These are phyloP conservation scores for Ephemerocybe angulata DNA, from an alignment of 768 basidiomycete species.

Conservation along the genomic window DNA sequence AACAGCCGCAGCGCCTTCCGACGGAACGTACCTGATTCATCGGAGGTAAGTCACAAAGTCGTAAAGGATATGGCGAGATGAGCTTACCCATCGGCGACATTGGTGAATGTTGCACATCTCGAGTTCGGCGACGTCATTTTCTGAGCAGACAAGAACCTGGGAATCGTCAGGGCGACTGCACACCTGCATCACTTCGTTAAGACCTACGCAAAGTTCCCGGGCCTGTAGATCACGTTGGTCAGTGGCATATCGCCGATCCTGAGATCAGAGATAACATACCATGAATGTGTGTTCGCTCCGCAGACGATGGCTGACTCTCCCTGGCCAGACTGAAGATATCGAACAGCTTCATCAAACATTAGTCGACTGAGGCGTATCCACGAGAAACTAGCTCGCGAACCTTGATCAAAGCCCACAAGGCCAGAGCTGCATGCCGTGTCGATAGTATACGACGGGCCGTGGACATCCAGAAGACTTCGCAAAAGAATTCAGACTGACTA, in stretches of 20 bases:
- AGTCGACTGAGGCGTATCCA: not conserved
- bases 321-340: slow-evolving; percentile 28
- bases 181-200: not conserved
- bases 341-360: slow-evolving; percentile 21
- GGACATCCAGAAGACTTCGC: slow-evolving; percentile 29
- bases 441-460: slow-evolving; percentile 32
- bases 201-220: slow-evolving; percentile 26
- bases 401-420: slow-evolving; percentile 31
- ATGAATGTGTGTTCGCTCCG: slow-evolving; percentile 30
- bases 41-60: not conserved
- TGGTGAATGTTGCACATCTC: slow-evolving; percentile 32
- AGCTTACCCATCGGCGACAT: slow-evolving; percentile 31
- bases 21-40: slow-evolving; percentile 35
- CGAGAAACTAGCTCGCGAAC: slow-evolving; percentile 14
- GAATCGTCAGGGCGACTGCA: not conserved
- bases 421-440: slow-evolving; percentile 35
- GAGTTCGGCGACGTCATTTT: slow-evolving; percentile 31
- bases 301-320: slow-evolving; percentile 35
- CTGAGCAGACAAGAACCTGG: slow-evolving; percentile 30
- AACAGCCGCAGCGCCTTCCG: slow-evolving; percentile 33
- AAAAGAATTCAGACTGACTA: not conserved
- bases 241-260: not conserved
- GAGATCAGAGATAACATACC: slow-evolving; percentile 16
- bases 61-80: not conserved
- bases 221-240: slow-evolving; percentile 16